A percentile compares a stretch with the other conserved stretches of the same genome.
Evolutionary conservation across 176 grass and related monocot genomes (phyloP).

Genomic region (Luzula sylvatica): DNA sequence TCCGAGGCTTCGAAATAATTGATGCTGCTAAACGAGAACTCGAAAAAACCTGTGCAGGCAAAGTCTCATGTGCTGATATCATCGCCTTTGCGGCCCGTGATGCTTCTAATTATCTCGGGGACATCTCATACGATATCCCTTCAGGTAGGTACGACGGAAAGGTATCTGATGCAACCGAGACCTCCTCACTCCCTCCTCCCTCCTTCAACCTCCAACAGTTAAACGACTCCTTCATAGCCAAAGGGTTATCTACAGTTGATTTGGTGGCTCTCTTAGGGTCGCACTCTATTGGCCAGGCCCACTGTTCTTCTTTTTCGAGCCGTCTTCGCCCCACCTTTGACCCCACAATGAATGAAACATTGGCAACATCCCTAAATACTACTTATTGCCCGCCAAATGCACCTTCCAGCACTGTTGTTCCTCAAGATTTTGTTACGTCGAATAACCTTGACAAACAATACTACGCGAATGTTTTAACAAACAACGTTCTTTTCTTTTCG

Average conservation of each 20-base stretch:
- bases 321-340: conserved; percentile 3
- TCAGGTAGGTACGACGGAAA: conserved; percentile 34
- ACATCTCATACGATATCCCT: conserved; percentile 16
- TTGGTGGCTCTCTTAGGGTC: conserved; percentile 51
- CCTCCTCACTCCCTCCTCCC: conserved; percentile 24
- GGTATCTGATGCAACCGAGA: conserved; percentile 19
- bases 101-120: background rate
- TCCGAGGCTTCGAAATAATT: conserved; percentile 14
- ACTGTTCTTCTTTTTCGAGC: conserved; percentile 36
- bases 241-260: conserved; percentile 38
- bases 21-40: background rate
- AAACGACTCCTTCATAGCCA: conserved; percentile 33
- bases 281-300: conserved; percentile 49
- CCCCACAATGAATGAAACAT: background rate
- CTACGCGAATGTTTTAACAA: conserved; percentile 31
- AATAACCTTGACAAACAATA: conserved; percentile 36
- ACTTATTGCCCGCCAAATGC: conserved; percentile 13
- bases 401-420: conserved; percentile 16
- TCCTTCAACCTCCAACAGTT: conserved; percentile 25
- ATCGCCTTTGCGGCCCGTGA: conserved; percentile 19
- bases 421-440: conserved; percentile 21
- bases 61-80: conserved; percentile 20
- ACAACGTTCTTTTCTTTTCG: conserved; percentile 31
- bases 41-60: conserved; percentile 1
- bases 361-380: background rate